Evolutionary conservation across 208 protist species (phyloP), one percentile per base, ranked within the genome.

Genomic region (Acanthamoeba triangularis): DNA sequence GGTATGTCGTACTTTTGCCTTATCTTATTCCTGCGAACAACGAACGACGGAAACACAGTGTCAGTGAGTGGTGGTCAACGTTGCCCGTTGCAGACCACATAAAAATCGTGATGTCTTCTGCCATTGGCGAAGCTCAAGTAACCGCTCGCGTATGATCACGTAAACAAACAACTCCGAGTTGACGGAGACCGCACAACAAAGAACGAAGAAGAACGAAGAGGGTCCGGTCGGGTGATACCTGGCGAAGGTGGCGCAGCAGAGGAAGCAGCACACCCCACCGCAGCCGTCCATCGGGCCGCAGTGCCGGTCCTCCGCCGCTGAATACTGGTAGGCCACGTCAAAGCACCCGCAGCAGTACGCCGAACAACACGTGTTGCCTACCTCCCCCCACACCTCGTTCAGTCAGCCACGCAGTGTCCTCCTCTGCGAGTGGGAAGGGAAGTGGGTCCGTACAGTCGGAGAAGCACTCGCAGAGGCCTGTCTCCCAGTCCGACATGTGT

Each of bases 1-100:
- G 84, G n/a, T 49, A 91, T 91, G 84, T 91, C 49, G 84, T 67
- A 91, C 84, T 91, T 91, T 33, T 91, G 28, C 52, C 84, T 65
- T 56, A 67, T 91, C 54, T 91, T 91, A 20, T 35, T 35, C 10
- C 74, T 84, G 35, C 41, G 0, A n/a, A 25, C 18, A 25, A 65
- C 7, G 23, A 28, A 25, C 59, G 59, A 11, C 4, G 18, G 41
- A 3, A 10, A 47, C 2, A 41, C 37, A 41, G 44, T 47, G 72
- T 80, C 6, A 37, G 69, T 44, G 13, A n/a, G 52, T 14, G 13
- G 52, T 59, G 52, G 52, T 14, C 16, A 23, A 2, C 52, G 52
- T 59, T 3, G 4, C 5, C 44, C 5, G 44, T 47, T 47, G 54
- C 13, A 23, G 14, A n/a, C 8, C 23, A 63, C 5, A 52, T 16